Evolutionary conservation across 805 yeast species (phyloP).

Genomic region (Ogataea thermomethanolica): DNA sequence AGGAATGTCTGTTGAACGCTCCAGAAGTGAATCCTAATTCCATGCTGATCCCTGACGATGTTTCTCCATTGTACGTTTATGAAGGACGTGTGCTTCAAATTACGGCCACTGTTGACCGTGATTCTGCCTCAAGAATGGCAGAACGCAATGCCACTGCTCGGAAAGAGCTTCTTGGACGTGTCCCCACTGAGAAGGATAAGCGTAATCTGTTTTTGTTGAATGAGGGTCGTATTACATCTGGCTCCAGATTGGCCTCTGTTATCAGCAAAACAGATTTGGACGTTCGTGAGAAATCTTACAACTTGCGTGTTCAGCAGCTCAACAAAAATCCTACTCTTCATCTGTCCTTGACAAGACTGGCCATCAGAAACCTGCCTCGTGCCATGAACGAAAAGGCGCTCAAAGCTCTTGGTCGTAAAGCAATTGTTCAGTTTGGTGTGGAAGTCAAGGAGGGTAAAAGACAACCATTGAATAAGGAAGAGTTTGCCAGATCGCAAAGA

Average conservation of each 20-base stretch:
- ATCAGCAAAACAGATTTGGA: conserved; percentile 74
- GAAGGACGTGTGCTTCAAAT: conserved; percentile 89
- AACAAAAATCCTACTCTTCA: conserved; percentile 89
- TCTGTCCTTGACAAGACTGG: conserved; percentile 90
- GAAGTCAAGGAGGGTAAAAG: conserved; percentile 74
- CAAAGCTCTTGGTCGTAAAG: conserved; percentile 90
- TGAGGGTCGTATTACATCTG: conserved; percentile 87
- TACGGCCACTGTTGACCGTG: conserved; percentile 82
- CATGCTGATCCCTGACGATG: conserved; percentile 86
- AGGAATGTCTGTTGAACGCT: conserved; percentile 69
- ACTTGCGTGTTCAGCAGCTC: conserved; percentile 83
- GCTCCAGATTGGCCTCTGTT: conserved; percentile 70
- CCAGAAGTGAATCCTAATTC: conserved; percentile 63
- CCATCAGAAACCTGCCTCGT: conserved; percentile 90
- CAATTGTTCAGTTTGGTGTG: conserved; percentile 89
- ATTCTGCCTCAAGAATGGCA: conserved; percentile 69
- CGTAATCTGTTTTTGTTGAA: conserved; percentile 83
- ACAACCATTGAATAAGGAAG: conserved; percentile 88
- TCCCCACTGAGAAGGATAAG: conserved; percentile 74
- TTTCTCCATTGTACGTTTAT: conserved; percentile 80
- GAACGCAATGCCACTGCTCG: conserved; percentile 72
- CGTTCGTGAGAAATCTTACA: conserved; percentile 81
- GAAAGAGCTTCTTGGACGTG: conserved; percentile 73
- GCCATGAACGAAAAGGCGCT: conserved; percentile 84
- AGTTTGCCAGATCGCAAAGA: conserved; percentile 71